Evolutionary conservation across 495 filamentous ascomycete genomes (phyloP).

Genomic region (Chaetomium cochliodes): DNA sequence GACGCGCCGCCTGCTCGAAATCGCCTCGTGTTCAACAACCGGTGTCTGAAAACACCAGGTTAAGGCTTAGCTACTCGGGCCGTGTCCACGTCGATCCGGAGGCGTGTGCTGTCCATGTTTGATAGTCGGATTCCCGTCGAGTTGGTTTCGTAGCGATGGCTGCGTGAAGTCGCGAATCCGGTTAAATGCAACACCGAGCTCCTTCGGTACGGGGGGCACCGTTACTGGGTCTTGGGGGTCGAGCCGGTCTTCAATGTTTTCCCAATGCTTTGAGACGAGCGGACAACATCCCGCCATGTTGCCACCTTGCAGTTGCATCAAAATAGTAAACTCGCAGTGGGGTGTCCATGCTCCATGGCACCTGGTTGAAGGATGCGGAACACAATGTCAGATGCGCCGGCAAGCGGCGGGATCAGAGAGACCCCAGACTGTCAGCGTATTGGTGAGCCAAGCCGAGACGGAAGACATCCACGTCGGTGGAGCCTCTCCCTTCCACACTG

Average conservation of each 20-base stretch:
- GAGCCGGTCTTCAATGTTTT: background rate
- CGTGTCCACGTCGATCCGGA: conserved; percentile 9
- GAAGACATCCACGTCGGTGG: background rate
- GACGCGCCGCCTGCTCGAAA: background rate
- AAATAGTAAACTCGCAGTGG: background rate
- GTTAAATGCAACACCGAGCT: conserved; percentile 19
- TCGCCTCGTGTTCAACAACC: background rate
- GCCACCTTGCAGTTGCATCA: background rate
- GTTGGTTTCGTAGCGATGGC: background rate
- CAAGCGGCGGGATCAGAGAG: background rate
- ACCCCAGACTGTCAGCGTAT: background rate
- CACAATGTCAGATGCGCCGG: background rate
- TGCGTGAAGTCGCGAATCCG: conserved; percentile 3
- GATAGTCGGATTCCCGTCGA: conserved; percentile 1
- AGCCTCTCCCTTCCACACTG: background rate
- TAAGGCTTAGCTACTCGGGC: background rate
- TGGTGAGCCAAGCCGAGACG: background rate
- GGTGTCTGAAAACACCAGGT: background rate
- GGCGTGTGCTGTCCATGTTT: background rate
- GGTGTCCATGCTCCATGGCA: background rate
- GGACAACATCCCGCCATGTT: background rate
- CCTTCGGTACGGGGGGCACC: background rate
- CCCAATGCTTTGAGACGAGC: too few species aligned
- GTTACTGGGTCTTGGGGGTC: background rate
- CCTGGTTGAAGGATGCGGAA: conserved; percentile 7